Evolutionary conservation across 106 monocot species (phyloP), one percentile per base, ranked within the genome.

Genomic region (Dioscorea zingiberensis): DNA sequence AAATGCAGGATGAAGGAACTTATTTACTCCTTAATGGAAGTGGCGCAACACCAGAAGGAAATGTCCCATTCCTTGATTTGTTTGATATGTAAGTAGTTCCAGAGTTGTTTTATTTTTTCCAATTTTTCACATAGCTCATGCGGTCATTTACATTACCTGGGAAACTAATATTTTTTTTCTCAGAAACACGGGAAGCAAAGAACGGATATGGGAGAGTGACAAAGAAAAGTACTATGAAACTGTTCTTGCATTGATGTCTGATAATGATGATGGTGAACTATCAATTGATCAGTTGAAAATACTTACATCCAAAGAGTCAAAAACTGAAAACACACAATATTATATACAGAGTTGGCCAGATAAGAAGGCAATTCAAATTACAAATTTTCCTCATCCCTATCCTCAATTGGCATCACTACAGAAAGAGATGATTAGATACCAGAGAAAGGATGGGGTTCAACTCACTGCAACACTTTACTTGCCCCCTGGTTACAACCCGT

Each of bases 321-420:
- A 99, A 80, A 99, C 86, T 15, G 98, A 99, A 75, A 99, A 93
- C 45, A 99, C 98, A 2, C 98, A 99, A 66, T 99, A 99, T 64
- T 86, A 74, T 57, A 69, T 99, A 27, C 89, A 80, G 70, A 76
- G 55, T 27, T 99, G 91, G 91, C 88, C 98, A 60, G 84, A 87
- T 24, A 93, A 89, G 68, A 86, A 80, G 44, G 15, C 73, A 47
- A 67, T 78, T 75, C 93, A 89, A 68, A 84, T 99, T 61, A 93
- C 98, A 74, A 75, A 89, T 49, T 99, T 99, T 48, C 89, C 98
- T 4, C 98, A 99, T 60, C 98, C 98, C 30, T 99, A 99, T 80
- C 98, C 98, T 65, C 98, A 99, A 44, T 58, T 99, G 28, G 78
- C 81, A 56, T 80, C 84, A 44, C 71, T 99, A 18, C 89, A 93